phyloP scores from a whole-genome alignment of 2,329 filamentous ascomycete genomes.

The Septoria linicola region DNA sequence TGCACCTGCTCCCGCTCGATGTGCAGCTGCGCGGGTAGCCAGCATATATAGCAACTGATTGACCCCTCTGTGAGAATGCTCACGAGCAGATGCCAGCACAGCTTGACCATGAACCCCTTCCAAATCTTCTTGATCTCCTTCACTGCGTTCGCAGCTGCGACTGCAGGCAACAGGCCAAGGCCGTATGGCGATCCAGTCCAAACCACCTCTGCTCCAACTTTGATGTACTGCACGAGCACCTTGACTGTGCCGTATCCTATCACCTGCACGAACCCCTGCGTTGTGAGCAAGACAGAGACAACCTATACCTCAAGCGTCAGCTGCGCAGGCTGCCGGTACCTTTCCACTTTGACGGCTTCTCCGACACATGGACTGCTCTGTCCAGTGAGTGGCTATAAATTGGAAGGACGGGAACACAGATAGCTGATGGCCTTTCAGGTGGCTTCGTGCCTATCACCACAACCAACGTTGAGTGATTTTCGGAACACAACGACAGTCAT shows the following conservation, averaged over 20 bases:
- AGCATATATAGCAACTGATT: no score
- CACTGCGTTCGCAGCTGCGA: no score
- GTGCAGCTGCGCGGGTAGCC: no score
- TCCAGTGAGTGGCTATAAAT: not conserved
- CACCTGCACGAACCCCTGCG: not conserved
- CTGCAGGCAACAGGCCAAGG: no score
- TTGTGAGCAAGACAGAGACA: not conserved
- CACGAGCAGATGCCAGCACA: no score
- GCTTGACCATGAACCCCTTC: no score
- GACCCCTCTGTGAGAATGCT: no score
- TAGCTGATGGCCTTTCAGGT: not conserved
- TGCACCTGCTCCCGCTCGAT: no score
- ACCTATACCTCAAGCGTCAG: not conserved
- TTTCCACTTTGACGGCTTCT: not conserved
- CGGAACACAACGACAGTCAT: not conserved
- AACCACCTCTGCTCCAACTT: not conserved
- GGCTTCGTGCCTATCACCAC: not conserved
- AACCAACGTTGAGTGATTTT: not conserved
- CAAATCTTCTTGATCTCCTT: no score
- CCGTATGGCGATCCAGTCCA: not conserved
- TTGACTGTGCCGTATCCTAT: not conserved
- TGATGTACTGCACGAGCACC: not conserved
- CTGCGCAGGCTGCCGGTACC: not conserved
- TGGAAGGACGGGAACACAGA: not conserved
- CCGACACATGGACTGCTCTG: not conserved